A percentile compares a stretch with the other conserved stretches of the same genome.
phyloP scores from a whole-genome alignment of 1,139 yeast genomes.

The Suhomyces anneliseae region DNA sequence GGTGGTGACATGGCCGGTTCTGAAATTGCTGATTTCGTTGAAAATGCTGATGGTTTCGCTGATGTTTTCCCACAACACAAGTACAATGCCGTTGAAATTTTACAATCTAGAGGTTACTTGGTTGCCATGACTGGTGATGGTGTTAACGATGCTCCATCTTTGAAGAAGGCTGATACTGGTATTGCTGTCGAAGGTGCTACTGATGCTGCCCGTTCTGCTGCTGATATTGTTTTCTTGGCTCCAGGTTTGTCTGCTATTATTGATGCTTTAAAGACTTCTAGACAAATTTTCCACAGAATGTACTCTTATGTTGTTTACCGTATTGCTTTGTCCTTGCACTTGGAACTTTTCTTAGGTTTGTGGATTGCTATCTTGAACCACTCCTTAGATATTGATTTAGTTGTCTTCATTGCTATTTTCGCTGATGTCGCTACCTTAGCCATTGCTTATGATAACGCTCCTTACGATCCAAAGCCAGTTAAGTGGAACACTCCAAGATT shows the following conservation, averaged over 20 bases:
- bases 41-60: conserved; percentile 96
- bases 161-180: conserved; percentile 96
- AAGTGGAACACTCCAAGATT: conserved; percentile 98
- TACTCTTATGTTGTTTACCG: conserved; percentile 95
- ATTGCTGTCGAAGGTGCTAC: conserved; percentile 97
- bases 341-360: conserved; percentile 88
- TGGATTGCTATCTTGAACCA: conserved; percentile 91
- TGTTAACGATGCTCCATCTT: conserved; percentile 95
- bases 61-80: conserved; percentile 97
- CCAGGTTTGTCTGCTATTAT: conserved; percentile 95
- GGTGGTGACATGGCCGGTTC: conserved; percentile 97
- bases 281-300: conserved; percentile 99
- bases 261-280: conserved; percentile 90
- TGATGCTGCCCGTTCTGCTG: conserved; percentile 95
- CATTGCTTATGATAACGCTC: conserved; percentile 97
- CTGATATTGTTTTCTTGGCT: conserved; percentile 93
- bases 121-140: conserved; percentile 99
- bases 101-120: conserved; percentile 89
- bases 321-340: conserved; percentile 89
- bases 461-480: conserved; percentile 94
- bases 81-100: conserved; percentile 86
- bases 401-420: conserved; percentile 92
- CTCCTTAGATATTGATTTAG: conserved; percentile 79
- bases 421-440: conserved; percentile 96
- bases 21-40: conserved; percentile 93